Base-by-base conservation (phyloP, 257 asterid genomes). In the Jacaranda mimosifolia region DNA sequence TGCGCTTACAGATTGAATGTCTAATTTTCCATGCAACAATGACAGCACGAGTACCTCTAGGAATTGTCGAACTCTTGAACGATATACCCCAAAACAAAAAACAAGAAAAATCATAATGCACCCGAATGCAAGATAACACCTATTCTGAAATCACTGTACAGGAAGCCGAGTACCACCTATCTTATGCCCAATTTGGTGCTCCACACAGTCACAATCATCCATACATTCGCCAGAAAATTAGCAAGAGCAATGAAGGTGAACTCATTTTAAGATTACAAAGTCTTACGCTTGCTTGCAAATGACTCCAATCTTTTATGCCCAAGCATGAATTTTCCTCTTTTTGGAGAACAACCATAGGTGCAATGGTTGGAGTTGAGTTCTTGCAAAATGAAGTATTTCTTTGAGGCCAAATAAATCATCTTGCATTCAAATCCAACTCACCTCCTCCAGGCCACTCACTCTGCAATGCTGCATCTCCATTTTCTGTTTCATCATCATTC, bases 401-500 rank as follows among this genome's bases (percentile, higher is more conserved):
- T 43, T 48, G 3, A 55, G 17, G 62, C 64, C 35, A 72, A 55
- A 35, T 2, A 21, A 35, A 53, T 73, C 58, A 86, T 75, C 90
- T 84, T n/a, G 90, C 86, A 68, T 86, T 86, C 43, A 86, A 76
- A 77, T 86, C 90, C 49, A 86, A 70, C 76, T 81, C 88, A 77
- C 88, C 86, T 64, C 83, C 90, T 19, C 81, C 88, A 14, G 80
- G 86, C 88, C 88, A 86, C 57, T 77, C 90, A 53, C 86, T 70
- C 53, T 81, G 88, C 80, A 84, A 3, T 0, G 75, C 81, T 6
- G 78, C 57, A 68, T 84, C 88, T 59, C 83, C 88, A 70, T 84
- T 81, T 35, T 84, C 85, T 7, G 85, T 80, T 80, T 95, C 98
- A 35, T 96, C 99, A 19, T 93, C 99, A 75, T 96, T 93, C 90